These are phyloP conservation scores for Stenogyne calaminthoides DNA, from an alignment of 305 asterid species.

Conservation along the genomic window DNA sequence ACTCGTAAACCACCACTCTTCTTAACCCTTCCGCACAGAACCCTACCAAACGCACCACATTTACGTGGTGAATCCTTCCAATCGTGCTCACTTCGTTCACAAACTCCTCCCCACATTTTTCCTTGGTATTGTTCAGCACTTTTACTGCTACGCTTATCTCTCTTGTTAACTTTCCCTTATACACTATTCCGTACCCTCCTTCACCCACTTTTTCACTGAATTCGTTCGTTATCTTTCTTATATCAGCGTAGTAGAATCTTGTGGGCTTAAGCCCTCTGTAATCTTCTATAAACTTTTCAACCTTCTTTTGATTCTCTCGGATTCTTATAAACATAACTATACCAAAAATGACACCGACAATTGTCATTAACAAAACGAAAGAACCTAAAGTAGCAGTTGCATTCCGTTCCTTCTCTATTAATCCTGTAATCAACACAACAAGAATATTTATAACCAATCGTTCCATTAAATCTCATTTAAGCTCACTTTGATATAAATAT, in stretches of 20 bases:
- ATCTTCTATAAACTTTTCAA: conserved; percentile 41
- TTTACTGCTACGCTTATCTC: conserved; percentile 46
- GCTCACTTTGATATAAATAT: too few species aligned
- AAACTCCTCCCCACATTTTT: conserved; percentile 50
- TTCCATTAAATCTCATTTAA: too few species aligned
- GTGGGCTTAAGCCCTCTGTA: conserved; percentile 43
- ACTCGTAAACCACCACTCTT: conserved; percentile 41
- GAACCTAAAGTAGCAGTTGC: conserved; percentile 23
- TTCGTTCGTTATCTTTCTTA: conserved; percentile 36
- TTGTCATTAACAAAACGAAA: neutral
- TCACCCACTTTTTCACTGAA: conserved; percentile 39
- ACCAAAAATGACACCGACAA: conserved; percentile 13
- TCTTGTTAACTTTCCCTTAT: conserved; percentile 39
- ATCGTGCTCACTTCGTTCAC: conserved; percentile 45
- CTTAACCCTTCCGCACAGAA: conserved; percentile 48
- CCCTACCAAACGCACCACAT: conserved; percentile 45
- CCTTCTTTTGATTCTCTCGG: conserved; percentile 35
- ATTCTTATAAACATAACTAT: conserved; percentile 16
- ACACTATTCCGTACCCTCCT: conserved; percentile 44
- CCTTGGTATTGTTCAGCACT: conserved; percentile 37
- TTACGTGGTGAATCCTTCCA: conserved; percentile 47
- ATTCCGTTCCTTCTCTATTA: neutral
- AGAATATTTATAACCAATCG: neutral
- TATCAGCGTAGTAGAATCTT: conserved; percentile 39
- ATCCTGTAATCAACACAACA: conserved; percentile 7